phyloP scores from a whole-genome alignment of 163 green algal species.

The Scenedesmus sp. region DNA sequence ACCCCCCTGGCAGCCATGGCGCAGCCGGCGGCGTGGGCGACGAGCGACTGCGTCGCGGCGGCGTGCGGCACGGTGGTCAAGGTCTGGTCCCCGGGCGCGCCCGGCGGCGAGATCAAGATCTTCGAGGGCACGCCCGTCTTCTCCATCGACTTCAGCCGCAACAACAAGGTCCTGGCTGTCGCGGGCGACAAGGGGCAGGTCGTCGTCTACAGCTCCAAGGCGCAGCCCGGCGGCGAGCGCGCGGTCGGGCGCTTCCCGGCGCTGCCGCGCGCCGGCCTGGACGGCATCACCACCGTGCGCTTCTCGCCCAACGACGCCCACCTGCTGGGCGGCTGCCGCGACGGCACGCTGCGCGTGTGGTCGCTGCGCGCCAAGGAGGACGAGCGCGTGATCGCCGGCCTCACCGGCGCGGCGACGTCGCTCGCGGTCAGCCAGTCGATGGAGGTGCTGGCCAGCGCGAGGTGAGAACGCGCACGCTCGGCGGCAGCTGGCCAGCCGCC shows the following conservation, averaged over 20 bases:
- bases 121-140: conserved; percentile 33
- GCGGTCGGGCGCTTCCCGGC: not conserved
- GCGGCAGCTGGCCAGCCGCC: too few relatives aligned
- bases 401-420: too few relatives aligned
- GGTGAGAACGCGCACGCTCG: not conserved
- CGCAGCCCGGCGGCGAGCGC: too few relatives aligned
- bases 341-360: conserved; percentile 11
- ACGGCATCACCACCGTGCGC: conserved; percentile 6
- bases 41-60: conserved; percentile 32
- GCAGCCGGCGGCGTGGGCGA: not conserved
- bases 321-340: not conserved
- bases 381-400: too few relatives aligned
- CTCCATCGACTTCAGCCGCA: conserved; percentile 23
- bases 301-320: not conserved
- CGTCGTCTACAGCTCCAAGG: conserved; percentile 15
- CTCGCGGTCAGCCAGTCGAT: too few relatives aligned
- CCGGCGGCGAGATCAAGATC: conserved; percentile 17
- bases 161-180: conserved; percentile 46
- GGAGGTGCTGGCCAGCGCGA: too few relatives aligned
- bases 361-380: not conserved
- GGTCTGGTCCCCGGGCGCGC: conserved; percentile 8
- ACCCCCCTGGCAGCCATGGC: too few relatives aligned
- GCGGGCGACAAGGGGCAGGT: conserved; percentile 43
- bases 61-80: conserved; percentile 33
- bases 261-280: not conserved